Evolutionary conservation across 1,284 basidiomycete genomes (phyloP).

Genomic region (Cryptococcus floricola): DNA sequence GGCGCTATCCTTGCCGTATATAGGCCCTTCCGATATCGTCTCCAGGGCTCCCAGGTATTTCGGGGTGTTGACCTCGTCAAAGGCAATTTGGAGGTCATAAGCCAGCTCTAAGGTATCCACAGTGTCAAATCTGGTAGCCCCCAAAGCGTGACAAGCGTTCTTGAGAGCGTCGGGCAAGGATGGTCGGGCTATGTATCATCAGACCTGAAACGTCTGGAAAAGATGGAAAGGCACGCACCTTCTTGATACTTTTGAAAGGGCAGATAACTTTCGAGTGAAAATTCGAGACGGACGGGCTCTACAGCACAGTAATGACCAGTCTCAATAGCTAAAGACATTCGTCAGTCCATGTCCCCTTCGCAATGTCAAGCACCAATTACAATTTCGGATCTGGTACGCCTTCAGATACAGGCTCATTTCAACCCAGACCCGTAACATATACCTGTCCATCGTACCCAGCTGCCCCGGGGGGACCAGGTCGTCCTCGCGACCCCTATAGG

Average conservation of each 20-base stretch:
- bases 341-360: neutral
- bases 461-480: conserved; percentile 12
- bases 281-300: conserved; percentile 9
- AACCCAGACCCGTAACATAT: conserved; percentile 42
- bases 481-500: conserved; percentile 18
- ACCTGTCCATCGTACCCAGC: conserved; percentile 34
- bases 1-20: conserved; percentile 23
- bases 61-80: conserved; percentile 14
- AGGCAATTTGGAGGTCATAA: conserved; percentile 36
- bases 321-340: too few relatives aligned
- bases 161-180: conserved; percentile 6
- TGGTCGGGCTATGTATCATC: neutral
- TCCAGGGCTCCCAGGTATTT: conserved; percentile 35
- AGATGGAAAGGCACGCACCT: conserved; percentile 8
- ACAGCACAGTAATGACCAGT: neutral
- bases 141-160: conserved; percentile 18
- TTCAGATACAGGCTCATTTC: conserved; percentile 30
- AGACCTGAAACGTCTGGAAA: neutral
- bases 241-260: conserved; percentile 14
- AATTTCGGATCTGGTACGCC: conserved; percentile 14
- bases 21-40: conserved; percentile 17
- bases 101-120: conserved; percentile 26
- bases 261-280: conserved; percentile 11
- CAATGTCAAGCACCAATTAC: conserved; percentile 12
- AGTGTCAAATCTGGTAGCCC: conserved; percentile 23